phyloP scores from a whole-genome alignment of 495 filamentous ascomycete species.

The Pseudevernia furfuracea region DNA sequence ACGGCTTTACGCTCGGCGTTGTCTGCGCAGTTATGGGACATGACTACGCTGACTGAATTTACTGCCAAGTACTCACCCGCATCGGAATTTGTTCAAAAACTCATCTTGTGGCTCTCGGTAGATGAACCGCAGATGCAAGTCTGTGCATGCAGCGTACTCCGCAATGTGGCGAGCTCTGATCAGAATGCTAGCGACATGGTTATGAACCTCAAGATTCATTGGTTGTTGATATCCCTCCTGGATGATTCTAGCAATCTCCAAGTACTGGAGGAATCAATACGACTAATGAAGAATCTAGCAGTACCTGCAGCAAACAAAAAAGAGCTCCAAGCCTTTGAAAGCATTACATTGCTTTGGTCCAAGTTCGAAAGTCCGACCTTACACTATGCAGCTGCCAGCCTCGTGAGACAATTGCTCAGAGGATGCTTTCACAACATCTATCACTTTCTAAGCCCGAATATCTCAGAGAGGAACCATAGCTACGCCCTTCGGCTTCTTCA shows the following conservation, averaged over 20 bases:
- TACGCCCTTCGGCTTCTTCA: conserved; percentile 44
- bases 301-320: conserved; percentile 58
- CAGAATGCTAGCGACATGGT: conserved; percentile 51
- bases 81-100: conserved; percentile 40
- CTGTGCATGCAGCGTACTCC: conserved; percentile 68
- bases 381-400: conserved; percentile 22
- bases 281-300: conserved; percentile 75
- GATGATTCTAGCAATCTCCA: conserved; percentile 37
- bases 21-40: conserved; percentile 53
- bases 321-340: conserved; percentile 54
- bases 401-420: conserved; percentile 57
- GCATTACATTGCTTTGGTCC: conserved; percentile 51
- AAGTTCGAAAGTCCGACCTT: conserved; percentile 40
- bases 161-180: conserved; percentile 70
- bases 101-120: conserved; percentile 48
- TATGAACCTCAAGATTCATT: conserved; percentile 44
- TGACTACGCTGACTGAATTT: conserved; percentile 54
- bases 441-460: conserved; percentile 30
- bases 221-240: conserved; percentile 49
- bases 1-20: conserved; percentile 48
- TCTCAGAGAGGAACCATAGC: conserved; percentile 27
- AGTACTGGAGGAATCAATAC: conserved; percentile 57
- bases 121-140: conserved; percentile 54
- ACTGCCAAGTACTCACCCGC: conserved; percentile 42
- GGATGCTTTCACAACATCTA: conserved; percentile 49